phyloP scores from a whole-genome alignment of 2,329 filamentous ascomycete species.

The Alternaria incomplexa region DNA sequence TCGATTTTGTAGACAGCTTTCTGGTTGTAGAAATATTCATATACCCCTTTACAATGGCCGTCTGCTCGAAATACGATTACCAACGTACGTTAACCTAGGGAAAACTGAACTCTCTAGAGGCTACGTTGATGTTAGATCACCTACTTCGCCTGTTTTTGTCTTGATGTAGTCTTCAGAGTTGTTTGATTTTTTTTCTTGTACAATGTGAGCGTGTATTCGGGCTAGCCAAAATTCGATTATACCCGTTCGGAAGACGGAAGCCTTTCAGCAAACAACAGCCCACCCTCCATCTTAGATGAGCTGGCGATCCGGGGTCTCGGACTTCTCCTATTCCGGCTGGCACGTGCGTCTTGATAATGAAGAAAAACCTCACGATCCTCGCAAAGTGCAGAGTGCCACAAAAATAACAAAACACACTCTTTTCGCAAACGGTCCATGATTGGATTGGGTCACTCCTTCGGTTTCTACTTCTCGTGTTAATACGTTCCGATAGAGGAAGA shows the following conservation, averaged over 20 bases:
- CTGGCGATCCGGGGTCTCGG: slow-evolving; percentile 8
- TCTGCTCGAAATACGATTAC: too few species aligned
- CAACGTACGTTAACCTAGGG: too few species aligned
- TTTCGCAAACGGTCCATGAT: neutral
- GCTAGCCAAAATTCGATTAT: neutral
- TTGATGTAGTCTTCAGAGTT: too few species aligned
- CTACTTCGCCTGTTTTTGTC: too few species aligned
- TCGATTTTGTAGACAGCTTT: neutral
- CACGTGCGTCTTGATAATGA: slow-evolving; percentile 8
- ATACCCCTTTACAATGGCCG: neutral
- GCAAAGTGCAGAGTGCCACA: neutral
- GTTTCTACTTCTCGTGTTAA: neutral
- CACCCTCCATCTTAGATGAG: neutral
- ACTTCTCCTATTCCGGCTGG: slow-evolving; percentile 6
- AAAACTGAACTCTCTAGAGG: too few species aligned
- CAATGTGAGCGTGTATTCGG: neutral
- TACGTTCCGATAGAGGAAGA: neutral
- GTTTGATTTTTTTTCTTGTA: too few species aligned
- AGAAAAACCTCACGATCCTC: neutral
- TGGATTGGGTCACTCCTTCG: neutral
- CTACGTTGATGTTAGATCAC: too few species aligned
- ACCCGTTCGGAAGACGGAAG: neutral
- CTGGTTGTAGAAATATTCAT: neutral
- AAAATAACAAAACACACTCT: neutral
- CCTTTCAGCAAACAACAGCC: neutral